Base-by-base conservation (phyloP, 2,329 filamentous ascomycete genomes). In the Curvularia lunata region DNA sequence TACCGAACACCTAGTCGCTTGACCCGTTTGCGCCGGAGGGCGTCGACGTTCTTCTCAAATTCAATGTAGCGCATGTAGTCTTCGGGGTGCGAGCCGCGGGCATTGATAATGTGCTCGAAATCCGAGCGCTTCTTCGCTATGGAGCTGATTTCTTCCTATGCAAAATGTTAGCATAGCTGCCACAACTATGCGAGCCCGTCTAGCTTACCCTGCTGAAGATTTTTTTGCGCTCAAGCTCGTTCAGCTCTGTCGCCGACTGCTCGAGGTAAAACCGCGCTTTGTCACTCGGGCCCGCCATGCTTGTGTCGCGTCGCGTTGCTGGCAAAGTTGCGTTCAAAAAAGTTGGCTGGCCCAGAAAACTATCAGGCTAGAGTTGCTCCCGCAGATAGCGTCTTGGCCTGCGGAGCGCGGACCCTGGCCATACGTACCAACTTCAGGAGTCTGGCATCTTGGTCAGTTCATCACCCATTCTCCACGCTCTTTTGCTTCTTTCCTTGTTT, bases 221-320 rank as follows among this genome's bases (percentile, higher is more conserved):
- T 69, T 91, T 89, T 77, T 97, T 97, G 65, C 91, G 86, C 78
- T 96, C 91, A 77, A 92, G 96, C 71, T 97, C 92, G 62, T 92
- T 91, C 56, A 99, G 85, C 77, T 98, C 93, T 16, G 93, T 92
- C 42, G 97, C 91, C 2, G 91, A 90, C 67, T 94, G 90, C 81
- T 99, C 95, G 64, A 98, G 85, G 78, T 91, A 97, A 79, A 94
- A 98, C 57, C 94, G 91, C 54, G 94, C 95, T 79, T 97, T 98
- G 73, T 98, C 95, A 63, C 91, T 89, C 57, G 95, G 89, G 41
- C 87, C 89, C 1, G 92, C 86, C 92, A 97, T 96, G 58, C 50
- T 70, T 71, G 70, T 59, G 57, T 47, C 37, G 28, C 37, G 30
- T 56, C 46, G 53, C 56, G 61, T 54, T 47, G 46, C 58, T 58